Conservation (phyloP, 2,329 filamentous ascomycete species). For the Leptodontidium sp. region DNA sequence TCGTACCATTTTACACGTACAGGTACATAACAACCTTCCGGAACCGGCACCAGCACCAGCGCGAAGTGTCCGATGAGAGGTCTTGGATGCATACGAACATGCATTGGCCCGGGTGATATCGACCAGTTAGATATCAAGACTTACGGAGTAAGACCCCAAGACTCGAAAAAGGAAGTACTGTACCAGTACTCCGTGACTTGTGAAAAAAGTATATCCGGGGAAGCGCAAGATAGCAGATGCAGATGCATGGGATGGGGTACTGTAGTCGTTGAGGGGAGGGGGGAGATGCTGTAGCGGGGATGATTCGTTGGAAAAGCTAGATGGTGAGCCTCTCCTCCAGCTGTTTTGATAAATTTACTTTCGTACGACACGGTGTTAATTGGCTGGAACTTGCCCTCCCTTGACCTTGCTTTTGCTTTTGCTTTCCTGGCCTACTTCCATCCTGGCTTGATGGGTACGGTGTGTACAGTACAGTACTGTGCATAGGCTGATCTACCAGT, state of each 20-base stretch:
- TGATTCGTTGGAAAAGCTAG: too few relatives aligned
- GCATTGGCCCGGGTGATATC: not conserved
- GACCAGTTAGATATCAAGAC: not conserved
- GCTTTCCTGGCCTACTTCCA: too few relatives aligned
- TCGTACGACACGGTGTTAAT: not conserved
- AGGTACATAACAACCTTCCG: not conserved
- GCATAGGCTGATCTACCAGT: slow-evolving; percentile 34
- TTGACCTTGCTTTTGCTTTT: not conserved
- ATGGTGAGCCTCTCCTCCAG: not conserved
- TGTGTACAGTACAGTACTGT: not conserved
- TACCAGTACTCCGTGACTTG: too few relatives aligned
- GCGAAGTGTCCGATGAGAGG: too few relatives aligned
- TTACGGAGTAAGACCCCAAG: too few relatives aligned
- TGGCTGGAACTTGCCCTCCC: not conserved
- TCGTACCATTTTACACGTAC: too few relatives aligned
- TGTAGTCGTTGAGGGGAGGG: too few relatives aligned
- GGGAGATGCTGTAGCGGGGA: too few relatives aligned
- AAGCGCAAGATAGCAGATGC: not conserved
- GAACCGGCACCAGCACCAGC: slow-evolving; percentile 13
- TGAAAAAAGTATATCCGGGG: slow-evolving; percentile 1
- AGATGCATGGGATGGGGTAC: not conserved
- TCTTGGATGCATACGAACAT: not conserved
- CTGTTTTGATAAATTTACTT: too few relatives aligned
- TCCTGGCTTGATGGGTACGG: too few relatives aligned
- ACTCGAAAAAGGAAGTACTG: too few relatives aligned